Evolutionary conservation across 768 basidiomycete species (phyloP).

Genomic region (Chlorophyllum brunneum): DNA sequence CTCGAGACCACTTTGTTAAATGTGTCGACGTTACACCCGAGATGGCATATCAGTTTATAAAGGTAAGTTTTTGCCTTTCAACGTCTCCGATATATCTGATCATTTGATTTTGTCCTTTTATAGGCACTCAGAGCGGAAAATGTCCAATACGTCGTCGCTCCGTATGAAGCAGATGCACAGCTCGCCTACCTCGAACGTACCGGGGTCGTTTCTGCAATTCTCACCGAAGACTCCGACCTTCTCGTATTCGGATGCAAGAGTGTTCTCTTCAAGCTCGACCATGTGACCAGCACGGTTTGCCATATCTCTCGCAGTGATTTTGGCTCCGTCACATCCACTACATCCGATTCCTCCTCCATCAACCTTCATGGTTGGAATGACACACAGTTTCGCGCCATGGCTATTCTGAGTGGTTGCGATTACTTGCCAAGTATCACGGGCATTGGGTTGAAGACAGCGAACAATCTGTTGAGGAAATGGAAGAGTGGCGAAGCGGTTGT

Average conservation of each 20-base stretch:
- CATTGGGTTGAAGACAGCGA: slow-evolving; percentile 92
- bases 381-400: slow-evolving; percentile 87
- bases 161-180: slow-evolving; percentile 98
- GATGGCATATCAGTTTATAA: slow-evolving; percentile 97
- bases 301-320: slow-evolving; percentile 69
- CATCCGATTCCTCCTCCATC: slow-evolving; percentile 52
- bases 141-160: slow-evolving; percentile 87
- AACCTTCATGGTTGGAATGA: slow-evolving; percentile 89
- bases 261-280: slow-evolving; percentile 92
- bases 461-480: slow-evolving; percentile 74
- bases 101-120: background rate
- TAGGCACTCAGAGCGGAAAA: slow-evolving; percentile 84
- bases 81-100: background rate
- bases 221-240: slow-evolving; percentile 97
- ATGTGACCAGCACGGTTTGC: slow-evolving; percentile 55
- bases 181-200: slow-evolving; percentile 84
- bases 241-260: slow-evolving; percentile 94
- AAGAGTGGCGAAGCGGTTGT: slow-evolving; percentile 85
- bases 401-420: slow-evolving; percentile 90
- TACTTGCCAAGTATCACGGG: slow-evolving; percentile 90
- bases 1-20: slow-evolving; percentile 86
- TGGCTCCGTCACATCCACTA: slow-evolving; percentile 45
- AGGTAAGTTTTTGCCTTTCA: slow-evolving; percentile 48
- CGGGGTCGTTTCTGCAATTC: slow-evolving; percentile 83
- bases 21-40: slow-evolving; percentile 94